Evolutionary conservation across 1,284 basidiomycete genomes (phyloP), one percentile per base, ranked within the genome.

Genomic region (Microbotryomycetes sp.): DNA sequence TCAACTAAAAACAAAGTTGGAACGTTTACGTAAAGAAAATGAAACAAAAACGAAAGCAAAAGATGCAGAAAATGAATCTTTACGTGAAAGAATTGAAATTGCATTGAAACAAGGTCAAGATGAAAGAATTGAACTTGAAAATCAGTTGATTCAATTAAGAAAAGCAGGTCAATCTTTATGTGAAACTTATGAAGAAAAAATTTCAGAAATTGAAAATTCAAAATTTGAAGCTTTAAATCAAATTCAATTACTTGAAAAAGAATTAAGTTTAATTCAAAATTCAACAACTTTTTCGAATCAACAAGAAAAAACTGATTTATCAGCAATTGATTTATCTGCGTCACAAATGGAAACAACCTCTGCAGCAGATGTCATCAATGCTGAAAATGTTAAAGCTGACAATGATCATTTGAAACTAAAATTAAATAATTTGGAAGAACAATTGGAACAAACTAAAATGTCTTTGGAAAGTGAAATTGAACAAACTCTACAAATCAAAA

Each of bases 101-200:
- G 54, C 59, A 2, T 9, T 28, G 12, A 55, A 60, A 36, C 74
- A 75, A 3, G 75, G 75, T 23, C 74, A 74, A 3, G 75, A 76
- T 69, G 78, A 79, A 52, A 70, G 72, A 14, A 74, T 75, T 65
- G 72, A 71, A 28, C 36, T 71, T 26, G 58, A 60, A 14, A 60
- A 52, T 32, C 87, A 90, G 69, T 83, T 93, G 2, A 86, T 91
- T 58, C 87, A 90, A 72, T 80, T 94, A 47, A 81, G 88, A 54
- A 54, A 28, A 63, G 90, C 90, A 25, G 91, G 92, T 25, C 87
- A 89, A 78, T 87, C 63, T 1, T 53, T 74, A 4, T 69, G 70
- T 67, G 88, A 88, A 36, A 79, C 94, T 36, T 96, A 96, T 72
- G 92, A 97, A 77, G 89, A 92, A 71, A 84, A 86, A 36, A 79